Evolutionary conservation across 305 asterid species (phyloP).

Genomic region (Fraxinus nigra): DNA sequence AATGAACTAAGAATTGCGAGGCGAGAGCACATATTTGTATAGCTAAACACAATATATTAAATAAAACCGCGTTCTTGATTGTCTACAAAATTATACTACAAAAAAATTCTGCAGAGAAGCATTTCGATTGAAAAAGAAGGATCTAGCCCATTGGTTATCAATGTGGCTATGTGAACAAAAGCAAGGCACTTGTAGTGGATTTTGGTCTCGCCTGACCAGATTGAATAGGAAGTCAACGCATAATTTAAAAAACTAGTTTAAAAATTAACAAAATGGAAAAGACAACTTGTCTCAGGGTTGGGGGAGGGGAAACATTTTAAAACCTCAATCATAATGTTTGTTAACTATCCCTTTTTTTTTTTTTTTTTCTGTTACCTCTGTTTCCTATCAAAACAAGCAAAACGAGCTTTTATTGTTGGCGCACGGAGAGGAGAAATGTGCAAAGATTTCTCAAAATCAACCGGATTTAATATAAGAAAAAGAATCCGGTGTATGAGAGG

Average conservation of each 20-base stretch:
- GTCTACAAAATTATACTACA: neutral
- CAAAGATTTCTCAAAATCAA: slow-evolving; percentile 28
- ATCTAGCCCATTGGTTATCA: neutral
- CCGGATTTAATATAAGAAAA: slow-evolving; percentile 17
- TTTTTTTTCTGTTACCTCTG: neutral
- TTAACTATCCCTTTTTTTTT: neutral
- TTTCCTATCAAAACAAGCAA: slow-evolving; percentile 1
- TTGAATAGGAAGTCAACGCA: neutral
- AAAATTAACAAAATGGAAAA: neutral
- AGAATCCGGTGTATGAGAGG: slow-evolving; percentile 2
- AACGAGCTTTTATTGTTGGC: slow-evolving; percentile 16
- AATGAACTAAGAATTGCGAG: neutral
- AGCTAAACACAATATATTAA: neutral
- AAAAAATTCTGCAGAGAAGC: neutral
- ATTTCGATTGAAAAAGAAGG: neutral
- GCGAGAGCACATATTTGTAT: neutral
- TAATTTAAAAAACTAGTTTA: neutral
- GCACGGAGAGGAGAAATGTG: slow-evolving; percentile 8
- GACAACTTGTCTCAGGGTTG: neutral
- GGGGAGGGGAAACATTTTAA: neutral
- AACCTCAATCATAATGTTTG: neutral
- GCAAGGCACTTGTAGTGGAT: neutral
- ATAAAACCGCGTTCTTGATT: neutral
- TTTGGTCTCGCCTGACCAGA: neutral
- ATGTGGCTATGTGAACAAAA: neutral